phyloP scores from a whole-genome alignment of 768 basidiomycete species.

The Boletus tylopilopsis region DNA sequence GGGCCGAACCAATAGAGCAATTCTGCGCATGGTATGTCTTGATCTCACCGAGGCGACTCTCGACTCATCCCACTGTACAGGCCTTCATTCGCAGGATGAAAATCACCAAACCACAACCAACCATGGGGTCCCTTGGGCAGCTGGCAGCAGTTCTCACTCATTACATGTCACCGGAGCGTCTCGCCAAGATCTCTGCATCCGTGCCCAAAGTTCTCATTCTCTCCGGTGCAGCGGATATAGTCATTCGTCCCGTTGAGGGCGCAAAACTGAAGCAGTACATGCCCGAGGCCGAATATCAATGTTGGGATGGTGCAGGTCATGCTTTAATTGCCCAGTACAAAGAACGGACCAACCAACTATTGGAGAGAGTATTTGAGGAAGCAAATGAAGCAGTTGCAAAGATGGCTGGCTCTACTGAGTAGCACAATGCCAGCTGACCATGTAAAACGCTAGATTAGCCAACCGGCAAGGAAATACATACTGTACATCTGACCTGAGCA shows the following conservation, averaged over 20 bases:
- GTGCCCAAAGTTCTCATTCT: conserved; percentile 66
- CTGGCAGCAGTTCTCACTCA: conserved; percentile 68
- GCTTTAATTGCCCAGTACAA: conserved; percentile 49
- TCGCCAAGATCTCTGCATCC: conserved; percentile 44
- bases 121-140: conserved; percentile 67
- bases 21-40: conserved; percentile 49
- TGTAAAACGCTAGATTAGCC: background rate
- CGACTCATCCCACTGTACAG: conserved; percentile 31
- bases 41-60: background rate
- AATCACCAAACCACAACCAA: conserved; percentile 54
- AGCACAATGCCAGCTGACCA: background rate
- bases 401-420: background rate
- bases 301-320: conserved; percentile 64
- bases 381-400: conserved; percentile 29
- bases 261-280: conserved; percentile 50
- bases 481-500: conserved; percentile 1
- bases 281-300: conserved; percentile 52
- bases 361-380: conserved; percentile 56
- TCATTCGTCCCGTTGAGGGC: conserved; percentile 53
- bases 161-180: conserved; percentile 45
- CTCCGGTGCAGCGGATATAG: conserved; percentile 64
- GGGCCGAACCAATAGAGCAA: conserved; percentile 61
- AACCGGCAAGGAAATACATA: background rate
- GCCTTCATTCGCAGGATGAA: conserved; percentile 41
- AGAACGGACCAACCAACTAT: conserved; percentile 48